Evolutionary conservation across 1,139 yeast genomes (phyloP).

Genomic region (Geotrichum candidum): DNA sequence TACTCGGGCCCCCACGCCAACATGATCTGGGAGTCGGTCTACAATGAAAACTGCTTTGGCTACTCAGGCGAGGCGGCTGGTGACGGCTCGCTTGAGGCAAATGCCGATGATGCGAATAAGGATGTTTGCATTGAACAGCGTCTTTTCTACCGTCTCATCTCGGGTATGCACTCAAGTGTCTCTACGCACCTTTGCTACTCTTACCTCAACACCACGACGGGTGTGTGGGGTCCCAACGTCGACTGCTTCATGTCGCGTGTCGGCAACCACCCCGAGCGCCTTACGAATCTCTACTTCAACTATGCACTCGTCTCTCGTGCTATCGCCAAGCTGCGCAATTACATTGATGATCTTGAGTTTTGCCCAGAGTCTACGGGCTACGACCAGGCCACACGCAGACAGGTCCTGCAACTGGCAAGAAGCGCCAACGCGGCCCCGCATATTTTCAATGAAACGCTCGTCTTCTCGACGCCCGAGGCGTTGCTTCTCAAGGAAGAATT

Average conservation of each 20-base stretch:
- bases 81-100: background rate
- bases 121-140: slow-evolving; percentile 76
- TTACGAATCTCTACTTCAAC: slow-evolving; percentile 85
- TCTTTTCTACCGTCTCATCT: slow-evolving; percentile 75
- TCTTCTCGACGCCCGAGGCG: slow-evolving; percentile 46
- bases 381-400: slow-evolving; percentile 44
- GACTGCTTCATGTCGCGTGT: slow-evolving; percentile 83
- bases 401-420: slow-evolving; percentile 35
- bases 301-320: slow-evolving; percentile 85
- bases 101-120: slow-evolving; percentile 30
- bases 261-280: slow-evolving; percentile 81
- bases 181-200: slow-evolving; percentile 91
- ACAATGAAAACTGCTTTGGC: slow-evolving; percentile 84
- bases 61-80: slow-evolving; percentile 38
- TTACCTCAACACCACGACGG: slow-evolving; percentile 64
- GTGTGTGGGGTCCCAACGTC: slow-evolving; percentile 78
- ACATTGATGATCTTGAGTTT: slow-evolving; percentile 45
- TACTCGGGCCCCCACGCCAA: slow-evolving; percentile 89
- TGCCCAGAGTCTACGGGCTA: slow-evolving; percentile 44
- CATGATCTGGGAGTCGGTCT: slow-evolving; percentile 90
- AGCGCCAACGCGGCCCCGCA: slow-evolving; percentile 32
- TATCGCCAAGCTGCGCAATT: slow-evolving; percentile 54
- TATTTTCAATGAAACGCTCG: slow-evolving; percentile 50
- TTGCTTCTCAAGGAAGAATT: slow-evolving; percentile 66
- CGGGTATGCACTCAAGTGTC: slow-evolving; percentile 95